phyloP scores from a whole-genome alignment of 2,329 filamentous ascomycete species.

The Myotisia sp. region DNA sequence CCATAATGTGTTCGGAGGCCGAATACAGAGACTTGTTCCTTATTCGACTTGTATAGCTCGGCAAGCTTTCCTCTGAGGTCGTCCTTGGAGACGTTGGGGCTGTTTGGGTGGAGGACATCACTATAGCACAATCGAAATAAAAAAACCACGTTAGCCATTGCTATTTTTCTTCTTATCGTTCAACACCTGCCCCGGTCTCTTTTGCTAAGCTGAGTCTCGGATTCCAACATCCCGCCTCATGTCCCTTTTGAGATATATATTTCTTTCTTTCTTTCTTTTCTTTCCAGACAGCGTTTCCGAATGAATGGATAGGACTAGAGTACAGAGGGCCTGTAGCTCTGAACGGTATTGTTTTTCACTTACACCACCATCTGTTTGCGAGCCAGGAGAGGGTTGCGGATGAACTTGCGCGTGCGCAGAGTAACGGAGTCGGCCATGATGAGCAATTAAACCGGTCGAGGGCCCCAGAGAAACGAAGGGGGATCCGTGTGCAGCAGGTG shows the following conservation, averaged over 20 bases:
- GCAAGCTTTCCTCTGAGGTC: conserved; percentile 92
- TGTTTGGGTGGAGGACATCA: conserved; percentile 98
- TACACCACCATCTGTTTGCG: conserved; percentile 99
- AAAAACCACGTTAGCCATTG: conserved; percentile 2
- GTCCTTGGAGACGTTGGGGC: conserved; percentile 97
- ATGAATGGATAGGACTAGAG: too few relatives aligned
- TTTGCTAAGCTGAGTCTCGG: too few relatives aligned
- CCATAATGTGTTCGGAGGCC: conserved; percentile 97
- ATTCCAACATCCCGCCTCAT: conserved; percentile 8
- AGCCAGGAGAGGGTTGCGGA: conserved; percentile 96
- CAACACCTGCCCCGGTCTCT: too few relatives aligned
- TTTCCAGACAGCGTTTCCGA: too few relatives aligned
- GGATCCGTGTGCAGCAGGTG: conserved; percentile 14
- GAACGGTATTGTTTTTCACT: too few relatives aligned
- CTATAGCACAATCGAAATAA: conserved; percentile 38
- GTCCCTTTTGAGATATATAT: too few relatives aligned
- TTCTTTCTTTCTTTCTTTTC: too few relatives aligned
- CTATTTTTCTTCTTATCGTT: too few relatives aligned
- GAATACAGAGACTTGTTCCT: conserved; percentile 96
- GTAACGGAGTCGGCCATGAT: conserved; percentile 83
- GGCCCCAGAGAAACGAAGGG: too few relatives aligned
- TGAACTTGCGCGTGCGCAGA: conserved; percentile 99
- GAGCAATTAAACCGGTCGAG: too few relatives aligned
- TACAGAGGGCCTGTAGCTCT: too few relatives aligned
- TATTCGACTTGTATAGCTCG: conserved; percentile 93